These are phyloP conservation scores for Fusarium clavum DNA, from an alignment of 2,329 filamentous ascomycete genomes.

Conservation along the genomic window DNA sequence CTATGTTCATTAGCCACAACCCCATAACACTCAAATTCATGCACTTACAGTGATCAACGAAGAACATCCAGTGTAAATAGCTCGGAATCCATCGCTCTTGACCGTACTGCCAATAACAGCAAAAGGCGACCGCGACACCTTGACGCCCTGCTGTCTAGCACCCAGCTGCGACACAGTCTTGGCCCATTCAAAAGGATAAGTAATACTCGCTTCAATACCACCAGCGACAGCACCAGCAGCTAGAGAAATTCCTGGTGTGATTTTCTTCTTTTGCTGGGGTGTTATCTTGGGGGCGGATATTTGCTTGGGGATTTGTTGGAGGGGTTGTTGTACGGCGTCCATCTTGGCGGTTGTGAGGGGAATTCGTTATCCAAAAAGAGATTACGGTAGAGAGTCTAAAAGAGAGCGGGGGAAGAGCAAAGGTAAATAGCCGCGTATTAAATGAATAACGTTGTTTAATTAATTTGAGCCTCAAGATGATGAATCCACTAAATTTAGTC, in stretches of 20 bases:
- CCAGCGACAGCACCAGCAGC: constrained; percentile 64
- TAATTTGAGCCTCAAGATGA: constrained; percentile 1
- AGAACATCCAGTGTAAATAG: constrained; percentile 72
- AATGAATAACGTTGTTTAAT: not conserved
- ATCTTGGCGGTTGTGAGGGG: constrained; percentile 8
- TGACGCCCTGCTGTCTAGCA: constrained; percentile 15
- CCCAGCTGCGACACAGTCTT: constrained; percentile 73
- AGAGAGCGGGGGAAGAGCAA: not conserved
- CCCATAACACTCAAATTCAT: rapidly evolving
- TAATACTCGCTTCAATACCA: constrained; percentile 63
- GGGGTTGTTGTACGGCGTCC: constrained; percentile 10
- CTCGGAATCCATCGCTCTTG: constrained; percentile 65
- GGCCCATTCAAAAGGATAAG: constrained; percentile 75
- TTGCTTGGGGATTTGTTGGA: constrained; percentile 3
- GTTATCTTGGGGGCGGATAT: not conserved
- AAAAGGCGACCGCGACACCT: constrained; percentile 64
- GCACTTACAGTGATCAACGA: constrained; percentile 62
- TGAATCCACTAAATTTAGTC: not conserved
- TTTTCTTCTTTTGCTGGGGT: constrained; percentile 10
- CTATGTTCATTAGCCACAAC: rapidly evolving
- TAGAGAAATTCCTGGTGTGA: constrained; percentile 59
- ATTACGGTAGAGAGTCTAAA: not conserved
- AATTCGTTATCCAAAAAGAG: constrained; percentile 1
- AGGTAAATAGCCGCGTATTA: not conserved
- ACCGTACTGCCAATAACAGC: constrained; percentile 66